phyloP scores from a whole-genome alignment of 352 stramenopile genomes.

The Phytophthora nicotianae region DNA sequence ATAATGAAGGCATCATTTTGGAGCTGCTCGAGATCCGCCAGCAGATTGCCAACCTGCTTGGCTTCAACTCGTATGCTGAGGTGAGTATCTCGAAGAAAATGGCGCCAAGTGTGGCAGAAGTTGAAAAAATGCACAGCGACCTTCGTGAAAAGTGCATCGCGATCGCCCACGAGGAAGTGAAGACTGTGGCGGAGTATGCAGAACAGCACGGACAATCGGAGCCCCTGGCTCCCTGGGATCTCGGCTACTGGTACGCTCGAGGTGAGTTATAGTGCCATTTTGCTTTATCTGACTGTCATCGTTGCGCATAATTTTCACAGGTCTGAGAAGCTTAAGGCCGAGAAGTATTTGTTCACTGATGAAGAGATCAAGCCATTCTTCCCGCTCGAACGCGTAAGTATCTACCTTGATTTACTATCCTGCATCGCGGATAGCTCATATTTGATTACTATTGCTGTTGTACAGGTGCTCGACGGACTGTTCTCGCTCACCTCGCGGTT shows the following conservation, averaged over 20 bases:
- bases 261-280: neutral
- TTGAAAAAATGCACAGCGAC: slow-evolving; percentile 93
- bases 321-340: slow-evolving; percentile 95
- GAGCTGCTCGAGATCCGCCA: slow-evolving; percentile 93
- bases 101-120: slow-evolving; percentile 90
- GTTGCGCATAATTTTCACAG: slow-evolving; percentile 25
- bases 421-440: slow-evolving; percentile 1
- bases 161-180: slow-evolving; percentile 92
- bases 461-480: slow-evolving; percentile 91
- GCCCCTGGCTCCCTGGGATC: slow-evolving; percentile 93
- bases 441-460: neutral
- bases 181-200: slow-evolving; percentile 90
- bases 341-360: slow-evolving; percentile 95
- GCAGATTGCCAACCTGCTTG: slow-evolving; percentile 92
- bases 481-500: slow-evolving; percentile 94
- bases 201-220: slow-evolving; percentile 70
- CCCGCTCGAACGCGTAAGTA: slow-evolving; percentile 88
- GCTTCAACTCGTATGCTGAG: slow-evolving; percentile 94
- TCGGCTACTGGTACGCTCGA: slow-evolving; percentile 87
- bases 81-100: slow-evolving; percentile 96
- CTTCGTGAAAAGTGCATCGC: slow-evolving; percentile 93
- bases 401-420: neutral
- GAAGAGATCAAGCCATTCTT: slow-evolving; percentile 99
- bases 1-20: slow-evolving; percentile 95
- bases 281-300: neutral